phyloP scores from a whole-genome alignment of 1,139 yeast genomes.

The Pichia sp. region DNA sequence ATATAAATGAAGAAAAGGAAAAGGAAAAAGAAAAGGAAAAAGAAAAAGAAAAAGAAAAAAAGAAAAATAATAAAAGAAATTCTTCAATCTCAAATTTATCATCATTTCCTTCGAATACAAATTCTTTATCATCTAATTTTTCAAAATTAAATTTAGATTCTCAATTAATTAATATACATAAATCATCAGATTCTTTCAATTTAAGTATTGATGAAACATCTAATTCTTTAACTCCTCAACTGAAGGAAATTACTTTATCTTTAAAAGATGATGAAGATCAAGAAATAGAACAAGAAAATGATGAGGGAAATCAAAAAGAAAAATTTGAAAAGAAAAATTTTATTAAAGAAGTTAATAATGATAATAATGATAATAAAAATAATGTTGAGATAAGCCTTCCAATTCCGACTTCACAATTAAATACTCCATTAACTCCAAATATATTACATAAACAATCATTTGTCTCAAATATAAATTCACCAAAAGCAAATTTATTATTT shows the following conservation, averaged over 20 bases:
- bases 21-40: too few species aligned
- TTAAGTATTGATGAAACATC: not conserved
- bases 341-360: not conserved
- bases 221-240: too few species aligned
- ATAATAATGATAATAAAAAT: not conserved
- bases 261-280: not conserved
- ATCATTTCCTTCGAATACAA: not conserved
- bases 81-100: not conserved
- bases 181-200: not conserved
- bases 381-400: too few species aligned
- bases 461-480: not conserved
- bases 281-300: not conserved
- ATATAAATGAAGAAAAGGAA: constrained; percentile 17
- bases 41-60: too few species aligned
- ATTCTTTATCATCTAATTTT: not conserved
- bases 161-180: too few species aligned
- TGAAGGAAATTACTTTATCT: not conserved
- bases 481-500: not conserved
- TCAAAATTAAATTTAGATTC: not conserved
- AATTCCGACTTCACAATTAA: not conserved
- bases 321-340: too few species aligned
- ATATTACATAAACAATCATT: not conserved
- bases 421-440: not conserved
- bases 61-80: not conserved
- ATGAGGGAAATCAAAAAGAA: too few species aligned